These are phyloP conservation scores for Calycina herbarum DNA, from an alignment of 2,329 filamentous ascomycete genomes.

Conservation along the genomic window DNA sequence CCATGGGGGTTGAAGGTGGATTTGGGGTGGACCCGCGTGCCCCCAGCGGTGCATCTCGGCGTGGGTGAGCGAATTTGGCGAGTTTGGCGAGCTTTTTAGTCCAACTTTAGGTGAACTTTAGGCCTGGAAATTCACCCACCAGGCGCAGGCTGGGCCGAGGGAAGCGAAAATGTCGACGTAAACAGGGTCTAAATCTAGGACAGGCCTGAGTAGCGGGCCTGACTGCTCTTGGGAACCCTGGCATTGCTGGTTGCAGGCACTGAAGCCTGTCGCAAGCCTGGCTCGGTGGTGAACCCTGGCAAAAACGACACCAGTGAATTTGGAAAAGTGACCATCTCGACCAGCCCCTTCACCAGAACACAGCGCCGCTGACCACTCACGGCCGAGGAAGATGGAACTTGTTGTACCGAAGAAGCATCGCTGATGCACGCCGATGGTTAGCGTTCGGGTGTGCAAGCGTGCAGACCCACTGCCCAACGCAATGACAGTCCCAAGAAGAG, in stretches of 20 bases:
- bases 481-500: not conserved
- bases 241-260: not conserved
- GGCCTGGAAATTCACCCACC: not conserved
- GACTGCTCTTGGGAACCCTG: not conserved
- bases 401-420: constrained; percentile 8
- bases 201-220: not conserved
- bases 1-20: not conserved
- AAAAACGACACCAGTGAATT: constrained; percentile 1
- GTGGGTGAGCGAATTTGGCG: not conserved
- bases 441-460: constrained; percentile 13
- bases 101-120: not conserved
- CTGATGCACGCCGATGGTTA: constrained; percentile 9
- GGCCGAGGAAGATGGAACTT: not conserved
- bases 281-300: not conserved
- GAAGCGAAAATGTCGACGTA: not conserved
- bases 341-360: not conserved
- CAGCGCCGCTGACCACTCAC: not conserved
- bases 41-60: not conserved
- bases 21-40: not conserved
- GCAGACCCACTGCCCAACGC: not conserved
- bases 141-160: not conserved
- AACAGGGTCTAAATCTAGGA: not conserved
- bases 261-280: not conserved
- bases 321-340: not conserved
- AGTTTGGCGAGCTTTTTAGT: not conserved